A percentile compares a stretch with the other conserved stretches of the same genome.
phyloP scores from a whole-genome alignment of 306 rosid species.

The Citrullus amarus region DNA sequence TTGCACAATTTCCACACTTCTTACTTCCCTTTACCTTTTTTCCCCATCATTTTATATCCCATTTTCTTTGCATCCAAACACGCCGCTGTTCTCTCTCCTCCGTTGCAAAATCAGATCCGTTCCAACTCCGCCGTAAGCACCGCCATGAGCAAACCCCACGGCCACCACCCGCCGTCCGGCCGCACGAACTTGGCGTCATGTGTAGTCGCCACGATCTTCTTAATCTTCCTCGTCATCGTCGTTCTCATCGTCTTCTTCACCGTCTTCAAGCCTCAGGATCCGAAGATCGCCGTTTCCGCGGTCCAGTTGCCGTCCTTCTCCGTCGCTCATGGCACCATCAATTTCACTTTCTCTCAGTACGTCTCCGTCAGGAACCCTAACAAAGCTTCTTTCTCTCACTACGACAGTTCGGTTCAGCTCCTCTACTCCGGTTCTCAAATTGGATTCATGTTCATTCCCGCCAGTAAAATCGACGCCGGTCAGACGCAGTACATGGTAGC shows the following conservation, averaged over 20 bases:
- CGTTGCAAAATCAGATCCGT: slow-evolving; percentile 1
- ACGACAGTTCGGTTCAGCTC: slow-evolving; percentile 77
- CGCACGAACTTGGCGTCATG: slow-evolving; percentile 90
- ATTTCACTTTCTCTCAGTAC: slow-evolving; percentile 77
- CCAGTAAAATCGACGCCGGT: slow-evolving; percentile 58
- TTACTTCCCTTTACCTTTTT: neutral
- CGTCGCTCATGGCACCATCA: slow-evolving; percentile 46
- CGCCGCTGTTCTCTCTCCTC: neutral
- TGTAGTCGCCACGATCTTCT: slow-evolving; percentile 64
- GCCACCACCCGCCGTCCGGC: slow-evolving; percentile 41
- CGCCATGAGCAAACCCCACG: slow-evolving; percentile 41
- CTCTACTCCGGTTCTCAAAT: slow-evolving; percentile 56
- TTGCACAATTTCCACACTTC: neutral
- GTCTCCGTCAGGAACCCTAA: slow-evolving; percentile 73
- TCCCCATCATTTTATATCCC: neutral
- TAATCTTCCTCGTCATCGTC: slow-evolving; percentile 42
- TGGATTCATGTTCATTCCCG: slow-evolving; percentile 95
- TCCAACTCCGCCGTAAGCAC: neutral
- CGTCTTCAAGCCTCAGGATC: slow-evolving; percentile 67
- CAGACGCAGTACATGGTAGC: slow-evolving; percentile 69
- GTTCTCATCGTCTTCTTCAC: slow-evolving; percentile 55
- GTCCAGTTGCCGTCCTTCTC: slow-evolving; percentile 74
- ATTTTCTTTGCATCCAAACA: neutral
- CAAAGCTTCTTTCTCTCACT: slow-evolving; percentile 63
- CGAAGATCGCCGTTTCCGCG: slow-evolving; percentile 58